These are phyloP conservation scores for Stellera chamaejasme DNA, from an alignment of 345 rosid species.

Conservation along the genomic window DNA sequence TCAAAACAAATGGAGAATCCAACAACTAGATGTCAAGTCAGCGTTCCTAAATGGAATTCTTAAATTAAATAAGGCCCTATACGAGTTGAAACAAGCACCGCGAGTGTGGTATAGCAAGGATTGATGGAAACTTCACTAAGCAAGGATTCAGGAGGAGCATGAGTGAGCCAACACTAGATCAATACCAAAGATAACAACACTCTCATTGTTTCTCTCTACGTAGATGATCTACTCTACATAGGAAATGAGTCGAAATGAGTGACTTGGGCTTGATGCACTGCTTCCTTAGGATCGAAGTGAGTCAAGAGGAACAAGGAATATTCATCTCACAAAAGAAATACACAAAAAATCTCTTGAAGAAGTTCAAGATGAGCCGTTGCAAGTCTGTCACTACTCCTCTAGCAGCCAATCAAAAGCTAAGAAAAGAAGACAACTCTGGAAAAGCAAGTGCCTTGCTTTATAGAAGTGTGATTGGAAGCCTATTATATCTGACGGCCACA, in stretches of 20 bases:
- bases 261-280: not conserved
- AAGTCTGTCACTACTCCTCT: not conserved
- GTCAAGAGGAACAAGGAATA: not conserved
- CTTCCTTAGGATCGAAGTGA: not conserved
- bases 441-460: not conserved
- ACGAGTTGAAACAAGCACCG: too few relatives aligned
- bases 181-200: too few relatives aligned
- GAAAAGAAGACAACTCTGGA: not conserved
- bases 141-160: too few relatives aligned
- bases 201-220: too few relatives aligned
- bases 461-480: not conserved
- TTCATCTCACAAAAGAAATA: not conserved
- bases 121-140: too few relatives aligned
- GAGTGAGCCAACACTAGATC: too few relatives aligned
- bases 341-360: not conserved
- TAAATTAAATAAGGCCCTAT: too few relatives aligned
- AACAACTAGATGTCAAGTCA: too few relatives aligned
- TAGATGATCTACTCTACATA: not conserved
- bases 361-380: not conserved
- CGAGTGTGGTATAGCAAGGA: too few relatives aligned
- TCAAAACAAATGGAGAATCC: too few relatives aligned
- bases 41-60: too few relatives aligned
- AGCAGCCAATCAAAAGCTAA: not conserved
- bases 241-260: not conserved
- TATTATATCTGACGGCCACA: not conserved